Conservation (phyloP, 148 eudicot species). For the Fallopia convolvulus region DNA sequence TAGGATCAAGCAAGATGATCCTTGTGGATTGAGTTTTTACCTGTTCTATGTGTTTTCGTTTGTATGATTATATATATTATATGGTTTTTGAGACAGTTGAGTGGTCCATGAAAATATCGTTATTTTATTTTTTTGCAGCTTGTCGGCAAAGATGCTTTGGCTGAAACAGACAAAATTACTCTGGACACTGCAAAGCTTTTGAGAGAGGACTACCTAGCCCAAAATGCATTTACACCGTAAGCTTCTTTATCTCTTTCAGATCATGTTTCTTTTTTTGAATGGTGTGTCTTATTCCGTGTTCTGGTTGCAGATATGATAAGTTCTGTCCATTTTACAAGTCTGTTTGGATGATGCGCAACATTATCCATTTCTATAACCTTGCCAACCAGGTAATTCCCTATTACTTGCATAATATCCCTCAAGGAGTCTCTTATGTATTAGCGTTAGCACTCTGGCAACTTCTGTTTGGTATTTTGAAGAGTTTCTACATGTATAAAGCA, state of each 20-base stretch:
- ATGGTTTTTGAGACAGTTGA: neutral
- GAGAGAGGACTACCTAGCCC: slow-evolving; percentile 99
- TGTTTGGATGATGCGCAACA: slow-evolving; percentile 99
- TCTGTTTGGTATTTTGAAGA: neutral
- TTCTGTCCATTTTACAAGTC: slow-evolving; percentile 99
- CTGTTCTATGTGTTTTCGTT: neutral
- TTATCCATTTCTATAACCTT: slow-evolving; percentile 91
- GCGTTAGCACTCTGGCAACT: neutral
- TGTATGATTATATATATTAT: neutral
- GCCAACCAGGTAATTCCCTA: slow-evolving; percentile 75
- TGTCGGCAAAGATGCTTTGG: slow-evolving; percentile 98
- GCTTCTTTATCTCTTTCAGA: slow-evolving; percentile 14
- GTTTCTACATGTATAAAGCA: neutral
- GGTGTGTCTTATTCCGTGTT: neutral
- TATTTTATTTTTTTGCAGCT: slow-evolving; percentile 45
- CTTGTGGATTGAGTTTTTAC: neutral
- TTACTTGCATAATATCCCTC: neutral
- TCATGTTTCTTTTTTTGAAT: neutral
- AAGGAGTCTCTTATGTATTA: neutral
- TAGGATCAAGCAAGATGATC: neutral
- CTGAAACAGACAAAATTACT: slow-evolving; percentile 92
- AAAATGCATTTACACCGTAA: slow-evolving; percentile 98
- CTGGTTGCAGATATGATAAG: slow-evolving; percentile 72
- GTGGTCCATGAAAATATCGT: neutral
- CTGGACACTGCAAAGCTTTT: slow-evolving; percentile 91